Evolutionary conservation across 345 rosid species (phyloP), one percentile per base, ranked within the genome.

Genomic region (Syzygium aqueum): DNA sequence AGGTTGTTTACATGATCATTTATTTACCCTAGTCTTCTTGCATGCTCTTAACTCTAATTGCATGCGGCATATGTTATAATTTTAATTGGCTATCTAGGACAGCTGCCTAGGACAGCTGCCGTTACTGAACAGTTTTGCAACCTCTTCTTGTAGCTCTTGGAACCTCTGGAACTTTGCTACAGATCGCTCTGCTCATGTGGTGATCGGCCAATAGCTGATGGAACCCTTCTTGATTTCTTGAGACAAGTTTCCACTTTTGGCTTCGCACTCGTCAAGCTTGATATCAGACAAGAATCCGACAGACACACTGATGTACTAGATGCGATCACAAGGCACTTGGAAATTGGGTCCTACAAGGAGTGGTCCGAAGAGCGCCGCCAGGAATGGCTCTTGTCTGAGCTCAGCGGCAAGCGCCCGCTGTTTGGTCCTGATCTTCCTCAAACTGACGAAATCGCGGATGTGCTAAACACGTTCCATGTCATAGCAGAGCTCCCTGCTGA

Each of bases 161-260:
- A 96, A 87, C 99, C 99, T 67, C 98, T 98, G 84, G 99, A 96
- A 90, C 97, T 96, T 85, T 96, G 98, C 88, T 98, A 96, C 91
- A 92, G 97, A 86, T 98, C 99, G 14, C 97, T 96, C 51, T 98
- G 98, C 87, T 85, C 94, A 57, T 95, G 98, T 65, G 99, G 99
- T 88, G 99, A 98, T 91, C 95, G 93, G 14, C 85, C 99, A 65
- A 96, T 98, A 89, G 99, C 99, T 85, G 99, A 98, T 89, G 99
- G 99, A 82, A 96, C 94, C 94, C 99, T 98, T 88, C 99, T 98
- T 51, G 99, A 98, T 92, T 96, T 98, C 95, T 87, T 96, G 90
- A 92, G 99, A 89, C 99, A 98, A 94, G 98, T 96, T 78, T 98
- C 99, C 17, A 98, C 98, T 59, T 98, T 98, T 85, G 99, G 99